Evolutionary conservation across 305 asterid species (phyloP).

Genomic region (Solanum hybrid): DNA sequence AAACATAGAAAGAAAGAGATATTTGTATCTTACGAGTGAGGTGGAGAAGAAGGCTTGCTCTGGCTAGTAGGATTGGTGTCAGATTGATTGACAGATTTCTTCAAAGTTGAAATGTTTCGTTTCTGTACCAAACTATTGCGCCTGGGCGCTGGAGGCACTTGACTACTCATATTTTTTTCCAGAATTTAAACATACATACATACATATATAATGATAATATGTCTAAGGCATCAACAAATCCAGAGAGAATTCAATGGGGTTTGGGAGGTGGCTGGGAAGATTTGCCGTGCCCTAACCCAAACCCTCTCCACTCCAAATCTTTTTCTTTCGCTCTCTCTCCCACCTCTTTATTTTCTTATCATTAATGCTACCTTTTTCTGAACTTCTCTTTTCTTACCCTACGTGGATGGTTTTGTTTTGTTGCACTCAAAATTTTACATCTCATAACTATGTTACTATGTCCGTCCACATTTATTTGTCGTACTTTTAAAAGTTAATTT

Average conservation of each 20-base stretch:
- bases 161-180: slow-evolving; percentile 38
- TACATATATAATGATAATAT: background rate
- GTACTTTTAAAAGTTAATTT: no score
- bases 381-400: background rate
- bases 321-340: background rate
- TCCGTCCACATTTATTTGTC: background rate
- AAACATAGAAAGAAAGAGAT: background rate
- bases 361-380: background rate
- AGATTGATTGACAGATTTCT: slow-evolving; percentile 40
- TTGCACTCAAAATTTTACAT: background rate
- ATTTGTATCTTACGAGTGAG: slow-evolving; percentile 42
- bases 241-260: background rate
- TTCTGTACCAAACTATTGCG: slow-evolving; percentile 51
- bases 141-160: slow-evolving; percentile 36
- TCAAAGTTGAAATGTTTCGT: slow-evolving; percentile 38
- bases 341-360: background rate
- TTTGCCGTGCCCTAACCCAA: slow-evolving; percentile 15
- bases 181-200: background rate
- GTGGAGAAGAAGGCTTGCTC: slow-evolving; percentile 62
- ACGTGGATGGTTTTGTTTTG: background rate
- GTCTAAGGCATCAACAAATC: background rate
- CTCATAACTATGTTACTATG: background rate
- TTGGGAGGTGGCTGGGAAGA: slow-evolving; percentile 8
- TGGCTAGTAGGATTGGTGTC: slow-evolving; percentile 41
- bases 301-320: background rate